Conservation (phyloP, 352 stramenopile species). For the Pythium rhizo-oryzae region DNA sequence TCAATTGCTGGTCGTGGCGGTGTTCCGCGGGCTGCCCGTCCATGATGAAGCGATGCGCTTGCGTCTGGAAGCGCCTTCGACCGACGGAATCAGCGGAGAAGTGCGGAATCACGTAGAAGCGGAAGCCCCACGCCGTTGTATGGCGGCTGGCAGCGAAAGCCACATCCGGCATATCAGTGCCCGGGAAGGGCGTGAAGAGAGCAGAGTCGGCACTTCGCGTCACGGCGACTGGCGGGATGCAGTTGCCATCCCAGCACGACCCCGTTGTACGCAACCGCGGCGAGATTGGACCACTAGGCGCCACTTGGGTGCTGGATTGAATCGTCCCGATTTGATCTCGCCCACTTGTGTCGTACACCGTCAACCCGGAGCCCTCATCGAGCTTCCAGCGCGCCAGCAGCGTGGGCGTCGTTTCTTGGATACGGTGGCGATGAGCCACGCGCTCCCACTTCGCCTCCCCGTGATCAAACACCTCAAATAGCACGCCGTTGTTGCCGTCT, state of each 20-base stretch:
- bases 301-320: background rate
- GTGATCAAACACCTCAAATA: constrained; percentile 70
- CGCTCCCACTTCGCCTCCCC: constrained; percentile 51
- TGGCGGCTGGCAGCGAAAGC: background rate
- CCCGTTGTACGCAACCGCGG: constrained; percentile 1
- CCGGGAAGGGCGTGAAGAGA: background rate
- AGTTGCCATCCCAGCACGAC: constrained; percentile 28
- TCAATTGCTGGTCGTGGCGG: constrained; percentile 64
- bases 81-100: constrained; percentile 57
- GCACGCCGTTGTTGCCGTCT: constrained; percentile 17
- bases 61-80: constrained; percentile 49
- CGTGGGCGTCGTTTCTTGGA: constrained; percentile 55
- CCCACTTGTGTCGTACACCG: constrained; percentile 46
- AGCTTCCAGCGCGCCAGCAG: constrained; percentile 66
- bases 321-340: constrained; percentile 30
- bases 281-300: background rate
- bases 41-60: constrained; percentile 18
- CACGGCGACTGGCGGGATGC: constrained; percentile 8
- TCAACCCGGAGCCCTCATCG: constrained; percentile 47
- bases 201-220: background rate
- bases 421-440: constrained; percentile 60
- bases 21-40: constrained; percentile 9
- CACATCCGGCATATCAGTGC: background rate
- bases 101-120: constrained; percentile 76
- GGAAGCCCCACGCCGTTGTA: constrained; percentile 58